Conservation (phyloP, 1,284 basidiomycete genomes). For the Marasmius sp. region DNA sequence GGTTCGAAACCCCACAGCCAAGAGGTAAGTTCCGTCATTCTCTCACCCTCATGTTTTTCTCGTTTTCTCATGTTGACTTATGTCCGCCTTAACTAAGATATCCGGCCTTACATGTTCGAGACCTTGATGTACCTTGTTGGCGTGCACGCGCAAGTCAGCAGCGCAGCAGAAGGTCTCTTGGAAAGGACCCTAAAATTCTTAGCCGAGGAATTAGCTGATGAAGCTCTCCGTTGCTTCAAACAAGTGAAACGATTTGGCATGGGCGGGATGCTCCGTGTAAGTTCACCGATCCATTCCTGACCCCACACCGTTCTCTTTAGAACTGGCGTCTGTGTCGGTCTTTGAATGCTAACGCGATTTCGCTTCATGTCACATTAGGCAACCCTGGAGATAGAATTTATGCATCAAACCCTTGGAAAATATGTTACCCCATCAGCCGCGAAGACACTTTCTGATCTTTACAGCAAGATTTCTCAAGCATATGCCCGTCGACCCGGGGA, state of each 20-base stretch:
- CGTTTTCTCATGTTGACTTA: slow-evolving; percentile 6
- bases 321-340: background rate
- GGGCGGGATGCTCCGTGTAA: slow-evolving; percentile 95
- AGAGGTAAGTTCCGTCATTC: slow-evolving; percentile 53
- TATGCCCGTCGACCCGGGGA: slow-evolving; percentile 81
- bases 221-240: slow-evolving; percentile 82
- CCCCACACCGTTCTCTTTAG: too few relatives aligned
- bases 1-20: slow-evolving; percentile 89
- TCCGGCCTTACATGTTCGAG: slow-evolving; percentile 93
- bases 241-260: slow-evolving; percentile 91
- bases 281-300: slow-evolving; percentile 26
- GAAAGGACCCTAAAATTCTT: slow-evolving; percentile 81
- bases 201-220: slow-evolving; percentile 81
- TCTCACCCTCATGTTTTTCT: background rate
- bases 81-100: slow-evolving; percentile 54
- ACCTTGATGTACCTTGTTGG: slow-evolving; percentile 87
- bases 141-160: slow-evolving; percentile 89
- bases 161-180: slow-evolving; percentile 77
- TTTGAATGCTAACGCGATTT: background rate
- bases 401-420: slow-evolving; percentile 91
- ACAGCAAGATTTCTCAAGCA: slow-evolving; percentile 91
- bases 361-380: slow-evolving; percentile 51
- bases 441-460: slow-evolving; percentile 84
- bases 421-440: slow-evolving; percentile 85
- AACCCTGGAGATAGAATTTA: slow-evolving; percentile 97